phyloP scores from a whole-genome alignment of 2,329 filamentous ascomycete species.

The Arthroderma uncinatum region DNA sequence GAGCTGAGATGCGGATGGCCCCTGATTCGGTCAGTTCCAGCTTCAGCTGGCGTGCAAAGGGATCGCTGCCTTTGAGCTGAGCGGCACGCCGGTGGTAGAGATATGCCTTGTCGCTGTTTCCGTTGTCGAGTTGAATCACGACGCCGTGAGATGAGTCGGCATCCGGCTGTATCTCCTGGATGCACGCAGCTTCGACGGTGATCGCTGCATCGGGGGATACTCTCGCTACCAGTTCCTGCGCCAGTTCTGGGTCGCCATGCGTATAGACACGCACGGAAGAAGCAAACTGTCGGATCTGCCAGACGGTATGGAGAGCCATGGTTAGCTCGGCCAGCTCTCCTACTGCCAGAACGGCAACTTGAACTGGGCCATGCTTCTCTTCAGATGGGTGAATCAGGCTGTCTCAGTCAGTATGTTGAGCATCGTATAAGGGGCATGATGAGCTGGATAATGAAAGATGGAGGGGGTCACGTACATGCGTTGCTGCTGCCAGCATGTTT shows the following conservation, averaged over 20 bases:
- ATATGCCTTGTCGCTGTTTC: not conserved
- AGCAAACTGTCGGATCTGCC: conserved; percentile 38
- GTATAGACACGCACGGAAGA: conserved; percentile 42
- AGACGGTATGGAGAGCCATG: conserved; percentile 32
- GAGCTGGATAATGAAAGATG: not conserved
- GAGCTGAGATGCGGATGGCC: not conserved
- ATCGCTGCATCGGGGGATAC: not conserved
- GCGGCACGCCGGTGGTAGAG: not conserved
- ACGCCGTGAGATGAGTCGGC: not conserved
- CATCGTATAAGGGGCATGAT: not conserved
- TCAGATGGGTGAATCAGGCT: not conserved
- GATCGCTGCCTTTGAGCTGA: not conserved
- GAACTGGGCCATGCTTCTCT: conserved; percentile 36
- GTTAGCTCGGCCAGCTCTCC: conserved; percentile 24
- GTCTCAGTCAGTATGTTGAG: not conserved
- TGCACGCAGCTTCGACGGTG: not conserved
- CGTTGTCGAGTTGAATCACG: not conserved
- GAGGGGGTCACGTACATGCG: conserved; percentile 27
- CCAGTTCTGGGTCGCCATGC: conserved; percentile 29
- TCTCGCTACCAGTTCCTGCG: not conserved
- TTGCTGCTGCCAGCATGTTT: conserved; percentile 43
- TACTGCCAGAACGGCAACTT: conserved; percentile 39
- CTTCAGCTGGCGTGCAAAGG: not conserved
- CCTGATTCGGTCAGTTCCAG: not conserved
- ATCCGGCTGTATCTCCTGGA: not conserved